Conservation (phyloP, 306 rosid genomes). For the Sophora flavescens region DNA sequence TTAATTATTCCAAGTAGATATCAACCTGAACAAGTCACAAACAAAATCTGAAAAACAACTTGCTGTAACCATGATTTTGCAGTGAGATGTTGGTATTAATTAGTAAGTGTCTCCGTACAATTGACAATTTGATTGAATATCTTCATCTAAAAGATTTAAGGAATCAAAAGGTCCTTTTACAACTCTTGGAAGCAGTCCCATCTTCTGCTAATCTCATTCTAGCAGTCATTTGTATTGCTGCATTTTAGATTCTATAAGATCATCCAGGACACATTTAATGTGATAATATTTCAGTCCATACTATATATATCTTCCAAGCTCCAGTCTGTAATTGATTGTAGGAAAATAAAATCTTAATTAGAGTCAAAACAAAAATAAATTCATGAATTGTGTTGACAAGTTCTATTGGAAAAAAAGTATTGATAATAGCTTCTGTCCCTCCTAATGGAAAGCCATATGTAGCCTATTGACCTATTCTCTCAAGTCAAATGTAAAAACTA, state of each 20-base stretch:
- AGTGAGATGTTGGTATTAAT: not conserved
- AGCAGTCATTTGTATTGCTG: slow-evolving; percentile 30
- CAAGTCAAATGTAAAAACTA: not conserved
- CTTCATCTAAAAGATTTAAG: slow-evolving; percentile 55
- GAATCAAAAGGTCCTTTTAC: slow-evolving; percentile 76
- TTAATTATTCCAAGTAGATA: slow-evolving; percentile 92
- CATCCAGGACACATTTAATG: slow-evolving; percentile 2
- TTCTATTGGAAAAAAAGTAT: not conserved
- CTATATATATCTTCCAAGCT: slow-evolving; percentile 91
- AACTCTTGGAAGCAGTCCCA: slow-evolving; percentile 84
- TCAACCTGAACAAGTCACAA: slow-evolving; percentile 64
- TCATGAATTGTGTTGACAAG: slow-evolving; percentile 9
- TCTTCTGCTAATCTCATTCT: slow-evolving; percentile 60
- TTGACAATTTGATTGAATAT: slow-evolving; percentile 72
- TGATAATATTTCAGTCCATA: slow-evolving; percentile 66
- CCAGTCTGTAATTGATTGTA: slow-evolving; percentile 70
- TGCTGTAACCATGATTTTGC: slow-evolving; percentile 13
- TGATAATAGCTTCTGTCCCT: not conserved
- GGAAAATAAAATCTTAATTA: slow-evolving; percentile 37
- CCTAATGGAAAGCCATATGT: not conserved
- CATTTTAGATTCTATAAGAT: slow-evolving; percentile 6
- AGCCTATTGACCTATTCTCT: not conserved
- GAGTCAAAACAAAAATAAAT: slow-evolving; percentile 7
- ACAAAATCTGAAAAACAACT: slow-evolving; percentile 19
- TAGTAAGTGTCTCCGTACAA: slow-evolving; percentile 60